A percentile compares a stretch with the other conserved stretches of the same genome.
These are phyloP conservation scores for Pyrenophora teres DNA, from an alignment of 2,329 filamentous ascomycete genomes.

Conservation along the genomic window DNA sequence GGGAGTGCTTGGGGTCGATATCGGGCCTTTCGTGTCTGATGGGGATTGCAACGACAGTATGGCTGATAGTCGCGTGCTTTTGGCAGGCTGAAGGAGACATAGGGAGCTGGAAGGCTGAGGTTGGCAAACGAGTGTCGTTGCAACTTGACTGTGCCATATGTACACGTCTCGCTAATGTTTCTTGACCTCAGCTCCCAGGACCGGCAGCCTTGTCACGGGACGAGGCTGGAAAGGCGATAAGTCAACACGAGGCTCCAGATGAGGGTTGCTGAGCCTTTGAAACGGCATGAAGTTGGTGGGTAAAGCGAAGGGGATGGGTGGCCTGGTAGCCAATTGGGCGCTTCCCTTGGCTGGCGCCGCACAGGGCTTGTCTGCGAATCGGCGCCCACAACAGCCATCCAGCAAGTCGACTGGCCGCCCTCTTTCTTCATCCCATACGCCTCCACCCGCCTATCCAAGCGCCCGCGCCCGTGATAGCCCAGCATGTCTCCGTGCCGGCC, in stretches of 20 bases:
- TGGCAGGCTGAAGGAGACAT: constrained; percentile 17
- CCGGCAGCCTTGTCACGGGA: constrained; percentile 23
- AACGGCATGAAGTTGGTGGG: constrained; percentile 36
- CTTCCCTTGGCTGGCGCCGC: constrained; percentile 31
- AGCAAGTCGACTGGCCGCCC: constrained; percentile 39
- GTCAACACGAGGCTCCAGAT: constrained; percentile 18
- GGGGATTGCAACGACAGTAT: constrained; percentile 10
- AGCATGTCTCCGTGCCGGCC: constrained; percentile 36
- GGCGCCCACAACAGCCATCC: constrained; percentile 33
- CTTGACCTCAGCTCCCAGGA: constrained; percentile 31
- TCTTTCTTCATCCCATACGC: constrained; percentile 29
- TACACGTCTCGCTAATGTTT: constrained; percentile 26
- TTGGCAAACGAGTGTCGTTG: constrained; percentile 20
- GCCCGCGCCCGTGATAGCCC: constrained; percentile 44
- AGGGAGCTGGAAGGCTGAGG: constrained; percentile 22
- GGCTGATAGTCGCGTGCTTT: constrained; percentile 22
- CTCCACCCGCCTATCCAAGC: constrained; percentile 41
- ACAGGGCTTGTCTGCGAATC: constrained; percentile 44
- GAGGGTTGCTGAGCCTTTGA: constrained; percentile 25
- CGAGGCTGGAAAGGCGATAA: constrained; percentile 17
- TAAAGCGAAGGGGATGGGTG: constrained; percentile 28
- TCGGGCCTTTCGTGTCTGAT: constrained; percentile 21
- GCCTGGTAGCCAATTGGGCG: constrained; percentile 33
- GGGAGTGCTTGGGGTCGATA: constrained; percentile 20
- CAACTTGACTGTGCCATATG: constrained; percentile 11